Evolutionary conservation across 495 filamentous ascomycete species (phyloP), one percentile per base, ranked within the genome.

Genomic region (Haplographium delicatum): DNA sequence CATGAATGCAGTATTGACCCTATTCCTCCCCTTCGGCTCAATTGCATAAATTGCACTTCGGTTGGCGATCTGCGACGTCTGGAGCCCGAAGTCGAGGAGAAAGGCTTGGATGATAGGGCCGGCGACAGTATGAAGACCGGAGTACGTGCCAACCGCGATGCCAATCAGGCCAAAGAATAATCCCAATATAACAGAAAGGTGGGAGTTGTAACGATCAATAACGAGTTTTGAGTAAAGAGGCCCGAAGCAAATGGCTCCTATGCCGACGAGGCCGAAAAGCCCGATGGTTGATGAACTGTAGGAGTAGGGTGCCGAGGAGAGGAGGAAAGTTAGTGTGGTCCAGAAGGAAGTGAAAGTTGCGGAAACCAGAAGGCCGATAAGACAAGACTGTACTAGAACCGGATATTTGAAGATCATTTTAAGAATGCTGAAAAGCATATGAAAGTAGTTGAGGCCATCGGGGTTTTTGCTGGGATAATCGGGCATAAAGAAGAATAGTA

Each of bases 1-100:
- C 88, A 91, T 91, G 58, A 86, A 95, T 2, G 80, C 83, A 2
- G 89, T 93, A 59, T 95, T 95, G 19, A 91, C 73, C 0, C 89
- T 62, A 62, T 90, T 93, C 19, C 85, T 65, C 2, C 81, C 83
- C 53, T 82, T 81, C 1, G 87, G 82, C 48, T 83, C 81, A 13
- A 93, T 78, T 3, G 66, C 68, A 52, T 88, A 93, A 16, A 95
- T 84, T 2, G 80, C 74, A 0, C 72, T 75, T 0, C 88, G 70
- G 54, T 90, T 90, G 3, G 83, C 86, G 25, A 90, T 84, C 64
- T 90, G 84, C 3, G 80, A 72, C 13, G 82, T 85, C 65, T 91
- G 87, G 22, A 82, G 66, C 0, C 87, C 88, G 24, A 89, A 70
- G 53, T 95, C 89, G 51, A 82, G 69, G 31, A 83, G 64, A 13